Percentiles rank a stretch among this genome's conserved stretches.
phyloP scores from a whole-genome alignment of 257 asterid species.

The Capsicum baccatum region DNA sequence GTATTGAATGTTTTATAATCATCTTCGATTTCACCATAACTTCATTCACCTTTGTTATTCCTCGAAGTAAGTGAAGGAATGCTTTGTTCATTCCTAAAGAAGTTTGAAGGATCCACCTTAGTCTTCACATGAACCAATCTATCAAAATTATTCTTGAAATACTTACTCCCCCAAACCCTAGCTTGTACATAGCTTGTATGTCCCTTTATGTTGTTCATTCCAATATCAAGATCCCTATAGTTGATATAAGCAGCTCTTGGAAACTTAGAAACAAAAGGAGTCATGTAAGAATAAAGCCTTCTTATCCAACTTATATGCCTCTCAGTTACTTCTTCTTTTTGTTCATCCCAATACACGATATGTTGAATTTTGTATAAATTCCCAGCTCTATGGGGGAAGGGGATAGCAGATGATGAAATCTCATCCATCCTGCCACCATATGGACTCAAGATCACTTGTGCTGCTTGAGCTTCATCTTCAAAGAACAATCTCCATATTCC shows the following conservation, averaged over 20 bases:
- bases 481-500: constrained; percentile 25
- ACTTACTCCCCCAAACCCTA: constrained; percentile 27
- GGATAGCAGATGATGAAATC: constrained; percentile 1
- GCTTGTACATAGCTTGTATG: constrained; percentile 20
- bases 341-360: constrained; percentile 25
- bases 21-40: background rate
- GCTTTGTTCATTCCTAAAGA: constrained; percentile 35
- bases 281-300: constrained; percentile 27
- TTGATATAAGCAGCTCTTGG: constrained; percentile 32
- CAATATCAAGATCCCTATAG: constrained; percentile 34
- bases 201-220: background rate
- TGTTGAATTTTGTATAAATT: constrained; percentile 30
- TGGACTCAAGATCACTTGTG: constrained; percentile 16
- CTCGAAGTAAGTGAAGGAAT: constrained; percentile 26
- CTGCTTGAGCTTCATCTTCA: background rate
- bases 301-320: constrained; percentile 34
- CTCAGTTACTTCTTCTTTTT: background rate
- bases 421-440: constrained; percentile 32
- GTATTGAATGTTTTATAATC: background rate
- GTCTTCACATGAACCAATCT: constrained; percentile 30
- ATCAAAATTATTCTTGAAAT: constrained; percentile 32
- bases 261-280: constrained; percentile 25
- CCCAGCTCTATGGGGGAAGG: constrained; percentile 30
- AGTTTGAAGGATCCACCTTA: constrained; percentile 27
- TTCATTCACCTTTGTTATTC: constrained; percentile 25